phyloP scores from a whole-genome alignment of 257 asterid genomes.

The Scutellaria baicalensis region DNA sequence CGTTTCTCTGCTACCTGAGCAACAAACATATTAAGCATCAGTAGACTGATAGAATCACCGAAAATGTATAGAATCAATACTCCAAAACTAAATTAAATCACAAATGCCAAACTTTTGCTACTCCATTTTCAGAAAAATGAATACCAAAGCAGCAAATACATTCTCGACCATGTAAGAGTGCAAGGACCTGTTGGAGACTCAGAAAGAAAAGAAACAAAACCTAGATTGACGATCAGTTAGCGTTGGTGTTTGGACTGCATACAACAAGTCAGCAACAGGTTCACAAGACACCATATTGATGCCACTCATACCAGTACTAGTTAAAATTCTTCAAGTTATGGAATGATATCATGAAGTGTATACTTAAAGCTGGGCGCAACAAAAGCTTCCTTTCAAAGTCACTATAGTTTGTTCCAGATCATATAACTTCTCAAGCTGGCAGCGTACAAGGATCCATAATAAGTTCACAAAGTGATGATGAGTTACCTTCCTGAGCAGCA shows the following conservation, averaged over 20 bases:
- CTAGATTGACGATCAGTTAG: neutral
- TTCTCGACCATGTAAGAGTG: neutral
- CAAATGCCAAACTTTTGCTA: neutral
- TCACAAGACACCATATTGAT: neutral
- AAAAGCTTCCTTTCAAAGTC: neutral
- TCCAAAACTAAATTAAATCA: slow-evolving; percentile 6
- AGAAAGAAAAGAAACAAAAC: neutral
- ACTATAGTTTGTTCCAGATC: neutral
- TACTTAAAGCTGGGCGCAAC: neutral
- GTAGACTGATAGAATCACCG: slow-evolving; percentile 13
- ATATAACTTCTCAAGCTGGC: slow-evolving; percentile 10
- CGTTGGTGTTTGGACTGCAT: neutral
- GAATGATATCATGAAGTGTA: neutral
- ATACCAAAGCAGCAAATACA: neutral
- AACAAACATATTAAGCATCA: slow-evolving; percentile 21
- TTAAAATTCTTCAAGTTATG: neutral
- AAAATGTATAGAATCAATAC: neutral
- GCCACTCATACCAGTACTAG: slow-evolving; percentile 4
- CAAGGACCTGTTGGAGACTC: neutral
- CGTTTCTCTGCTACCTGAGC: slow-evolving; percentile 55
- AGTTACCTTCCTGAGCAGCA: slow-evolving; percentile 57
- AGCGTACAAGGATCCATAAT: neutral
- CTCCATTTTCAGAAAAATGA: neutral
- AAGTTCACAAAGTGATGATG: neutral
- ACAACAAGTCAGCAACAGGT: neutral